phyloP scores from a whole-genome alignment of 441 rosid genomes.

The Euphorbia corollata region DNA sequence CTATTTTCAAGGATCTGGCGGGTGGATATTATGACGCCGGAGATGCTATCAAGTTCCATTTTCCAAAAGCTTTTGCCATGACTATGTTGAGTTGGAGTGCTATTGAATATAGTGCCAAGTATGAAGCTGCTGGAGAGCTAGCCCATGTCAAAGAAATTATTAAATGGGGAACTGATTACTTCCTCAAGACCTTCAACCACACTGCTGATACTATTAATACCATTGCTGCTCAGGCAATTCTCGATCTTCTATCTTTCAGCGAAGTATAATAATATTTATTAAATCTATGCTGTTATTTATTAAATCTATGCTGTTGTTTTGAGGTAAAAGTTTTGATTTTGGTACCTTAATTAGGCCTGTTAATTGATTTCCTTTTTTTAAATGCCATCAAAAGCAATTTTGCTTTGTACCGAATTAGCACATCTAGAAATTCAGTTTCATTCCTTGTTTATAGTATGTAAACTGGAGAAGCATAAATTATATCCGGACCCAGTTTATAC shows the following conservation, averaged over 20 bases:
- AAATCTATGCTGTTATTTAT: too few relatives aligned
- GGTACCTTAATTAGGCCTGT: background rate
- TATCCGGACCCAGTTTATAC: too few relatives aligned
- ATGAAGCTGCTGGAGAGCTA: slow-evolving; percentile 84
- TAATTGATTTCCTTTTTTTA: too few relatives aligned
- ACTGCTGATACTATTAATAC: slow-evolving; percentile 50
- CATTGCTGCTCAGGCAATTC: slow-evolving; percentile 57
- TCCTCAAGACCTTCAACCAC: slow-evolving; percentile 67
- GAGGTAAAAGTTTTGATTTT: background rate
- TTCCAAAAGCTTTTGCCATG: slow-evolving; percentile 72
- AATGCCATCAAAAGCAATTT: too few relatives aligned
- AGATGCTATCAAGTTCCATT: slow-evolving; percentile 81
- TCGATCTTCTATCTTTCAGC: background rate
- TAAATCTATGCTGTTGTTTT: background rate
- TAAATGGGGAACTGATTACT: slow-evolving; percentile 69
- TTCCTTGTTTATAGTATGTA: too few relatives aligned
- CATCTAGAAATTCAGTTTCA: too few relatives aligned
- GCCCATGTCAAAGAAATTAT: slow-evolving; percentile 60
- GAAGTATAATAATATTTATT: background rate
- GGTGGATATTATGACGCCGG: slow-evolving; percentile 95
- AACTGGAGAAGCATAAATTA: too few relatives aligned
- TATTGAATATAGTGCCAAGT: slow-evolving; percentile 84
- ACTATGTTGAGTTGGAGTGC: slow-evolving; percentile 98
- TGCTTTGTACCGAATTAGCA: too few relatives aligned
- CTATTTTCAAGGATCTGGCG: slow-evolving; percentile 44